Conservation (phyloP, 306 rosid species). For the Nissolia schottii region DNA sequence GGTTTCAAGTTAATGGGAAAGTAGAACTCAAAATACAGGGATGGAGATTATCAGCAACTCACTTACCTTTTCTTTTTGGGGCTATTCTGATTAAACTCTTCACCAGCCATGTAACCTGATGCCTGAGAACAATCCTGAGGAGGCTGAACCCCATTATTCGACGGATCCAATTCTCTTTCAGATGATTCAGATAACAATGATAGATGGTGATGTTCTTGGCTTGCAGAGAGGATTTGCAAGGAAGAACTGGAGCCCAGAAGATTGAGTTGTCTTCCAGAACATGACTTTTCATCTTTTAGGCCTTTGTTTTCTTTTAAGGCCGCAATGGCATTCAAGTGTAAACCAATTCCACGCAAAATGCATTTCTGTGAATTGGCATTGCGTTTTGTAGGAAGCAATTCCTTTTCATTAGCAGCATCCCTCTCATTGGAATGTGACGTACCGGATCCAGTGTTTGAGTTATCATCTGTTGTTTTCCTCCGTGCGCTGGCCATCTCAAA, state of each 20-base stretch:
- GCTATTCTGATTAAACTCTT: conserved; percentile 64
- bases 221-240: conserved; percentile 36
- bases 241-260: conserved; percentile 36
- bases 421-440: conserved; percentile 41
- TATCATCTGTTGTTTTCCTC: conserved; percentile 46
- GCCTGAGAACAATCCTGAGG: conserved; percentile 57
- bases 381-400: conserved; percentile 35
- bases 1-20: conserved; percentile 27
- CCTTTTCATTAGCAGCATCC: conserved; percentile 36
- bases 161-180: conserved; percentile 43
- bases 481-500: conserved; percentile 65
- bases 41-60: background rate
- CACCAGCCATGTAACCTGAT: conserved; percentile 39
- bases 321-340: conserved; percentile 80
- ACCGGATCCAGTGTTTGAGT: conserved; percentile 42
- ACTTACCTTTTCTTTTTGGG: conserved; percentile 78
- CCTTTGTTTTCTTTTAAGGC: conserved; percentile 47
- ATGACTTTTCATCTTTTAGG: conserved; percentile 33
- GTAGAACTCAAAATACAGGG: background rate
- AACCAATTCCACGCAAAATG: conserved; percentile 69
- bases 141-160: conserved; percentile 44
- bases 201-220: conserved; percentile 43
- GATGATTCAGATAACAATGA: conserved; percentile 34
- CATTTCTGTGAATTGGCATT: conserved; percentile 40
- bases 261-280: conserved; percentile 44